Base-by-base conservation (phyloP, 169 alveolate genomes). In the Blepharisma undulans region DNA sequence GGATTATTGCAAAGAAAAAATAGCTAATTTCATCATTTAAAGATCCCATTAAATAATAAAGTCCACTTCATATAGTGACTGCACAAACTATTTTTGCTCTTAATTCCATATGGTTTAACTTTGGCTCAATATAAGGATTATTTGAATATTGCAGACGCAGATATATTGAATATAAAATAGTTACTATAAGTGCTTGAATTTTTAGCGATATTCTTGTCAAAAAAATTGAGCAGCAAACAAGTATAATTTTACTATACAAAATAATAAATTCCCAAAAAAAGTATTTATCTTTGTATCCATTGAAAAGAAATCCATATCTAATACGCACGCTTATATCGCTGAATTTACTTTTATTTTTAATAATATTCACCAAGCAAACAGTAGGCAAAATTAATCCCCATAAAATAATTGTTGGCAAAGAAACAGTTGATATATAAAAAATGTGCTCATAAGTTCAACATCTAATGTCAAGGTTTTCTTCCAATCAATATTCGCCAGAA, bases 331-430 rank as follows among this genome's bases (percentile, higher is more conserved):
- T 36, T 12, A 78, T 1, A 4, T 25, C 29, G 2, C 60, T 19
- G 3, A 93, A 34, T 4, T 25, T 14, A 3, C n/a, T 29, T 79
- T 92, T 76, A 32, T 92, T 84, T 21, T n/a, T 36, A 16, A 32
- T 72, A 29, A 95, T 21, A 16, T 90, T 14, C 5, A 89, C 12
- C 21, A 89, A 84, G 10, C 89, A 89, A 21, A 91, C n/a, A 0
- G 92, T 48, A 7, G 97, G 97, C 29, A 88, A 34, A 8, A 95
- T 96, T 34, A 93, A 22, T 25, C 86, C 95, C 94, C 95, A 93
- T 0, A 95, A 27, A 18, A 93, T 72, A 16, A 93, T 36, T 76
- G 79, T 74, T 25, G 96, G 96, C 2, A 93, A 27, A 0, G 94
- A 92, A 6, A 95, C 81, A 1, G 48, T 32, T 3, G 92, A 29